Conservation (phyloP, 352 stramenopile species). For the Phytophthora colocasiae region DNA sequence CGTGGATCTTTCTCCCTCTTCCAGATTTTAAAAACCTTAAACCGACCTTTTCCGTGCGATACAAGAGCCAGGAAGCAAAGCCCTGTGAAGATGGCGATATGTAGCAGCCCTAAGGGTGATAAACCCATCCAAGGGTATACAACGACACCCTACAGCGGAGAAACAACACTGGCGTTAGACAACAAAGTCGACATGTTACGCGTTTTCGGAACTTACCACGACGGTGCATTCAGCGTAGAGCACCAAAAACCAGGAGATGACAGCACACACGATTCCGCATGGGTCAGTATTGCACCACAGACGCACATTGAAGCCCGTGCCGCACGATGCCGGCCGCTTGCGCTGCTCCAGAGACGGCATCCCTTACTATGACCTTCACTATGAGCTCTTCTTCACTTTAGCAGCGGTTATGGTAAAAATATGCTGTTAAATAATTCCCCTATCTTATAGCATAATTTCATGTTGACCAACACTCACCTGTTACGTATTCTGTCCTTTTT, state of each 20-base stretch:
- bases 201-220: slow-evolving; percentile 54
- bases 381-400: slow-evolving; percentile 14
- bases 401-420: not conserved
- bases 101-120: slow-evolving; percentile 67
- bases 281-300: slow-evolving; percentile 93
- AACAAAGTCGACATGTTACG: not conserved
- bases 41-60: slow-evolving; percentile 93
- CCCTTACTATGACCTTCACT: slow-evolving; percentile 11
- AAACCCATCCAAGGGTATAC: slow-evolving; percentile 92
- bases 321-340: slow-evolving; percentile 59
- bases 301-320: slow-evolving; percentile 82
- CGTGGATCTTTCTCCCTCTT: slow-evolving; percentile 1
- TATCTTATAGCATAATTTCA: slow-evolving; percentile 7
- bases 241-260: slow-evolving; percentile 92
- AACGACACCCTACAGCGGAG: slow-evolving; percentile 68
- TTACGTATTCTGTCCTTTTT: not conserved
- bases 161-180: slow-evolving; percentile 22
- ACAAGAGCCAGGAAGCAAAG: slow-evolving; percentile 91
- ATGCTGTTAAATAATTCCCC: not conserved
- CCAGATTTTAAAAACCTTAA: not conserved
- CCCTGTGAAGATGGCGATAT: slow-evolving; percentile 71
- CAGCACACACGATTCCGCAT: slow-evolving; percentile 91
- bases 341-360: slow-evolving; percentile 55
- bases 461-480: slow-evolving; percentile 21
- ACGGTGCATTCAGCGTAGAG: slow-evolving; percentile 92